phyloP scores from a whole-genome alignment of 331 rosid genomes.

The Erythrophleum ivorense region DNA sequence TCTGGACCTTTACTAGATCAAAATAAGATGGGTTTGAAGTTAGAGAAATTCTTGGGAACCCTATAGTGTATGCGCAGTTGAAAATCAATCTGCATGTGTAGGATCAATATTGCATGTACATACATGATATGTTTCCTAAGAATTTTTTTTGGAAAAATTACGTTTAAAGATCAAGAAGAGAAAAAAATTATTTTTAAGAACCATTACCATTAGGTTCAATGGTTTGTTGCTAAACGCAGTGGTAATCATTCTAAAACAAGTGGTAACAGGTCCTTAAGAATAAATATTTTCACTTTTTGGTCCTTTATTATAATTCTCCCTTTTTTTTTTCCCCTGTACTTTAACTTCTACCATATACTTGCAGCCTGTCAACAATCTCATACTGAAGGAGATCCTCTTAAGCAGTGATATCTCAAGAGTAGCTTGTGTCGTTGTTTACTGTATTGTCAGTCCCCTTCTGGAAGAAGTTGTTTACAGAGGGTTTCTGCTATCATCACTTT shows the following conservation, averaged over 20 bases:
- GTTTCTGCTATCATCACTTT: constrained; percentile 72
- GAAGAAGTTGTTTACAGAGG: constrained; percentile 84
- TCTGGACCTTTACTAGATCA: too few species aligned
- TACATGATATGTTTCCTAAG: neutral
- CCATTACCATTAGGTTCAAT: too few species aligned
- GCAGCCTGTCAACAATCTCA: constrained; percentile 68
- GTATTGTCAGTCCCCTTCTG: constrained; percentile 70
- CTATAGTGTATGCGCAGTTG: neutral
- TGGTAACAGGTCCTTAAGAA: too few species aligned
- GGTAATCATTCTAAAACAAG: too few species aligned
- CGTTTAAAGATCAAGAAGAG: too few species aligned
- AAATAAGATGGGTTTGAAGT: too few species aligned
- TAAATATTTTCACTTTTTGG: too few species aligned
- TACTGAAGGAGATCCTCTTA: constrained; percentile 68
- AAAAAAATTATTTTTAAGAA: too few species aligned
- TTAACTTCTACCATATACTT: constrained; percentile 32
- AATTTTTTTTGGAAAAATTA: too few species aligned
- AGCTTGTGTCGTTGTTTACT: constrained; percentile 61
- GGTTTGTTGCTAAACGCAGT: too few species aligned
- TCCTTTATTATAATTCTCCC: too few species aligned
- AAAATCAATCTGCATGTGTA: neutral
- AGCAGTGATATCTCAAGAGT: constrained; percentile 60
- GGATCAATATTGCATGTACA: neutral
- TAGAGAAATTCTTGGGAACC: neutral
- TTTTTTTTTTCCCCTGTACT: neutral